Conservation (phyloP, 2,329 filamentous ascomycete genomes). For the Talaromyces sp. region DNA sequence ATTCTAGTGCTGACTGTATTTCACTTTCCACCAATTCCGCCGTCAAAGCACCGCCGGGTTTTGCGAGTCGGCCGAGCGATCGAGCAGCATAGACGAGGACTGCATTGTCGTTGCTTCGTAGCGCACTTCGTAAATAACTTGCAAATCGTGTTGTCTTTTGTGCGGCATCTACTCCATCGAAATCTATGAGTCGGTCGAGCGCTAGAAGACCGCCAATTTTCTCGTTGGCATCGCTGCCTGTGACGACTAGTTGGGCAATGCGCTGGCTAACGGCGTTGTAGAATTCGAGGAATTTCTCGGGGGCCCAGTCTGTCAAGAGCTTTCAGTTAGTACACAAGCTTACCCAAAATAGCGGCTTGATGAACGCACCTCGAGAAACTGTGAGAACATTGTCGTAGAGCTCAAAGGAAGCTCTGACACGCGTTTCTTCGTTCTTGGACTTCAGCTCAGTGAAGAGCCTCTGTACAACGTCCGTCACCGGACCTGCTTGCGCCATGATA, state of each 20-base stretch:
- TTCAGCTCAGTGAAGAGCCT: conserved; percentile 57
- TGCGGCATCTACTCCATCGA: conserved; percentile 89
- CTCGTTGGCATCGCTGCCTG: conserved; percentile 81
- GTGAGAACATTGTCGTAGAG: conserved; percentile 46
- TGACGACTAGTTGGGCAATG: conserved; percentile 72
- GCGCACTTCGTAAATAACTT: conserved; percentile 79
- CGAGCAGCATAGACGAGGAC: conserved; percentile 88
- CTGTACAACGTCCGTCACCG: conserved; percentile 50
- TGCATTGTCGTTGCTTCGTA: conserved; percentile 85
- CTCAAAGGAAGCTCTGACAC: conserved; percentile 49
- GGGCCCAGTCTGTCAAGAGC: conserved; percentile 62
- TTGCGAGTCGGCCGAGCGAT: conserved; percentile 83
- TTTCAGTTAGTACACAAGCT: neutral
- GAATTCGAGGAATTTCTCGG: conserved; percentile 72
- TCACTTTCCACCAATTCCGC: conserved; percentile 95
- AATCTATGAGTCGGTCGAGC: conserved; percentile 89
- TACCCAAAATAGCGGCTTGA: conserved; percentile 7
- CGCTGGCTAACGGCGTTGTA: conserved; percentile 65
- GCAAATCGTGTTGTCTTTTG: conserved; percentile 94
- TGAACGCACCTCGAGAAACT: conserved; percentile 43
- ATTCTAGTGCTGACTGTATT: conserved; percentile 93
- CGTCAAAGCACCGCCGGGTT: conserved; percentile 87
- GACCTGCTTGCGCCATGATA: conserved; percentile 48
- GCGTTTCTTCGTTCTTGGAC: conserved; percentile 53
- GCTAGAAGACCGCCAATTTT: conserved; percentile 89